Conservation (phyloP, 164 flowering plant species). For the Warburgia ugandensis region DNA sequence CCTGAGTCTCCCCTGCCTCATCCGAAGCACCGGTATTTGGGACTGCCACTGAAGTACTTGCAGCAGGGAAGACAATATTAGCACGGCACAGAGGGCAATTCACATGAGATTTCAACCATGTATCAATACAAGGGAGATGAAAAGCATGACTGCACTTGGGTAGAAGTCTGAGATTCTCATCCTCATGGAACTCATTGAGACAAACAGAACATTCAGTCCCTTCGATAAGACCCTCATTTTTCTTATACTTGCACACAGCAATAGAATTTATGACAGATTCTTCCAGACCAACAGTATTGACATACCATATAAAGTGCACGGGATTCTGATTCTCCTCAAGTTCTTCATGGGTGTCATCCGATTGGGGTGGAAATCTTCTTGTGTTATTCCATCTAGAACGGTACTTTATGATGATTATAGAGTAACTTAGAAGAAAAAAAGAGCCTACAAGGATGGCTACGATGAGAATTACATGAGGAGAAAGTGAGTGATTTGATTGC, state of each 20-base stretch:
- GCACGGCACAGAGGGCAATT: constrained; percentile 71
- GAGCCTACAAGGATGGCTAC: constrained; percentile 20
- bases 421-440: constrained; percentile 31
- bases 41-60: neutral
- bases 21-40: constrained; percentile 8
- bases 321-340: constrained; percentile 20
- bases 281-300: constrained; percentile 45
- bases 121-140: constrained; percentile 61
- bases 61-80: constrained; percentile 16
- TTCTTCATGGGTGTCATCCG: constrained; percentile 11
- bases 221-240: constrained; percentile 56
- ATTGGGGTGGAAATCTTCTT: constrained; percentile 21
- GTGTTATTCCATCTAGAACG: constrained; percentile 18
- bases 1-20: constrained; percentile 9
- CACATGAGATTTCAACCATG: constrained; percentile 61
- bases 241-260: constrained; percentile 52
- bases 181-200: constrained; percentile 48
- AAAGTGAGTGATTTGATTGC: constrained; percentile 1
- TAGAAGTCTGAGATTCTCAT: constrained; percentile 43
- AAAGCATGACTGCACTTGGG: constrained; percentile 79
- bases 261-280: constrained; percentile 64
- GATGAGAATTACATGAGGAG: constrained; percentile 24
- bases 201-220: constrained; percentile 69
- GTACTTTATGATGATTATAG: constrained; percentile 24
- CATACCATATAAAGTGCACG: constrained; percentile 41